Evolutionary conservation across 164 flowering plant species (phyloP).

Genomic region (Aristolochia fimbriata): DNA sequence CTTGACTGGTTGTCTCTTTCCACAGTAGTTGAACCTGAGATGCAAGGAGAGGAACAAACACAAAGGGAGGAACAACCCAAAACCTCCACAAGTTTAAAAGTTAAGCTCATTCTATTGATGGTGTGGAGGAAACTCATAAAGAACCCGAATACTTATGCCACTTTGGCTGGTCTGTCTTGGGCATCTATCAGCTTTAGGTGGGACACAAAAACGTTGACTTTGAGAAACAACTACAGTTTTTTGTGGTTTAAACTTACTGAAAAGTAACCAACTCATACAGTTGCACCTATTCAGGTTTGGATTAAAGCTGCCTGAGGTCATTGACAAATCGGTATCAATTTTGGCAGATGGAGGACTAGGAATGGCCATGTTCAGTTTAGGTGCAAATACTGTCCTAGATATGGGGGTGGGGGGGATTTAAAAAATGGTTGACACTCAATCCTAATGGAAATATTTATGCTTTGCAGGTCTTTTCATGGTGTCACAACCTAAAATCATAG

Average conservation of each 20-base stretch:
- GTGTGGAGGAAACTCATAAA: conserved; percentile 59
- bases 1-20: not conserved
- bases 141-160: conserved; percentile 79
- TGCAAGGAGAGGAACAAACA: conserved; percentile 19
- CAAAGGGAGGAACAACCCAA: conserved; percentile 21
- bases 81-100: conserved; percentile 20
- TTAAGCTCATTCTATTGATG: conserved; percentile 29
- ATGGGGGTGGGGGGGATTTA: not conserved
- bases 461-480: conserved; percentile 77
- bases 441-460: conserved; percentile 1
- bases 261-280: not conserved
- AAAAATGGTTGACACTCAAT: not conserved
- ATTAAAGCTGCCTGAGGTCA: conserved; percentile 41
- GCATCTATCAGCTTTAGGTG: conserved; percentile 59
- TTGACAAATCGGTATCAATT: conserved; percentile 46
- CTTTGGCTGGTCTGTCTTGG: conserved; percentile 57
- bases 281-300: conserved; percentile 38
- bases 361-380: conserved; percentile 93
- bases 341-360: conserved; percentile 79
- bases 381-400: conserved; percentile 18
- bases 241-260: not conserved
- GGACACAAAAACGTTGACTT: not conserved
- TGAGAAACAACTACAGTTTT: not conserved
- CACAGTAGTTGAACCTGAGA: conserved; percentile 27
- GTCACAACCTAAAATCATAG: conserved; percentile 39